Conservation (phyloP, 1,284 basidiomycete genomes). For the Spongispora temasekensis region DNA sequence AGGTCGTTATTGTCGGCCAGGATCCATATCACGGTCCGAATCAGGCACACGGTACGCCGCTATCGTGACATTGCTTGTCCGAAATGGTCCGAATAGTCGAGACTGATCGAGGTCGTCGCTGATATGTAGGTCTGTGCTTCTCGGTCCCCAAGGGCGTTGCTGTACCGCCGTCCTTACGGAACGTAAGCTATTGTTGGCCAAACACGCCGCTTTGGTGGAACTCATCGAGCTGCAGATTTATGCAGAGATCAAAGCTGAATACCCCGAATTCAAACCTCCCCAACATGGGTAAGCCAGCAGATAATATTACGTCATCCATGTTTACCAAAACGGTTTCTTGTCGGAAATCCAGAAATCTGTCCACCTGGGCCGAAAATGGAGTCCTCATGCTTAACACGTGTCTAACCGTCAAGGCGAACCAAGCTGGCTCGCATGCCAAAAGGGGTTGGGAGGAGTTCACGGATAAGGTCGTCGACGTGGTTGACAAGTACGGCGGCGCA, state of each 20-base stretch:
- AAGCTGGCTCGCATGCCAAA: conserved; percentile 81
- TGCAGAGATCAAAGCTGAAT: conserved; percentile 81
- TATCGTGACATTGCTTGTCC: not conserved
- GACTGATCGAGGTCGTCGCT: conserved; percentile 8
- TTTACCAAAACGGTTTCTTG: conserved; percentile 12
- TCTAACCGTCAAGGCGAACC: conserved; percentile 77
- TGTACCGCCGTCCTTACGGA: conserved; percentile 79
- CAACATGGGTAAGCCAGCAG: conserved; percentile 74
- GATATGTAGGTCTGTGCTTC: conserved; percentile 79
- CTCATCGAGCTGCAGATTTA: conserved; percentile 67
- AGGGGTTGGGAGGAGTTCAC: conserved; percentile 88
- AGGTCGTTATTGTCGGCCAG: conserved; percentile 80
- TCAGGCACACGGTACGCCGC: conserved; percentile 67
- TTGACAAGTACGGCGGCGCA: conserved; percentile 78
- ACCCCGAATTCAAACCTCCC: conserved; percentile 78
- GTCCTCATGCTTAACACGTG: conserved; percentile 93
- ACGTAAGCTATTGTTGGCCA: conserved; percentile 48
- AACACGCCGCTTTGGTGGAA: conserved; percentile 1
- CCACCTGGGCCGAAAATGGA: conserved; percentile 83
- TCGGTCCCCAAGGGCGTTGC: conserved; percentile 77
- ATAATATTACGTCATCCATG: conserved; percentile 21
- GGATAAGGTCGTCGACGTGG: conserved; percentile 67
- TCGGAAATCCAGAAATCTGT: conserved; percentile 61
- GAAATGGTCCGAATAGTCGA: conserved; percentile 10
- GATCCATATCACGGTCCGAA: conserved; percentile 72